A percentile compares a stretch with the other conserved stretches of the same genome.
phyloP scores from a whole-genome alignment of 306 rosid species.

The Castanopsis chinensis region DNA sequence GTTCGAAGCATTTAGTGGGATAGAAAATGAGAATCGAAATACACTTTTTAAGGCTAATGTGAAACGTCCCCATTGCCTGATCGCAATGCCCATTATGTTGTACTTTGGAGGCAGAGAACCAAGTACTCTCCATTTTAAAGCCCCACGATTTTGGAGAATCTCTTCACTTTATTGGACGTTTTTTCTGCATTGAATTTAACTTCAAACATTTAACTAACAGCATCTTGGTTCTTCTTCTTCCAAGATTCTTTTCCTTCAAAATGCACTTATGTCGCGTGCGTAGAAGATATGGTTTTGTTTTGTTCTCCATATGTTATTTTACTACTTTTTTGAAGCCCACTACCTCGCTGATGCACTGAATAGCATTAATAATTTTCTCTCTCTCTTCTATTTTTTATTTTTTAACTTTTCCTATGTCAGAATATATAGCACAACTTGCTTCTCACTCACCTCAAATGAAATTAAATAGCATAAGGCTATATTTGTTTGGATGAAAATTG shows the following conservation, averaged over 20 bases:
- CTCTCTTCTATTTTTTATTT: too few species aligned
- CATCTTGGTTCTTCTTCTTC: conserved; percentile 12
- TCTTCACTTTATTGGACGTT: conserved; percentile 7
- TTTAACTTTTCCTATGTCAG: too few species aligned
- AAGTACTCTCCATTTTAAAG: conserved; percentile 10
- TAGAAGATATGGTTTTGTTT: conserved; percentile 1
- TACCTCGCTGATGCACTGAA: neutral
- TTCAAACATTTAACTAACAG: conserved; percentile 10
- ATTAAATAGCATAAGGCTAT: too few species aligned
- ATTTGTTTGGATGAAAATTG: too few species aligned
- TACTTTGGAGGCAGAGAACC: conserved; percentile 16
- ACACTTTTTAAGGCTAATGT: conserved; percentile 1
- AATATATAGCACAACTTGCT: too few species aligned
- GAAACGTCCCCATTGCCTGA: conserved; percentile 10
- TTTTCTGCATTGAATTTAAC: neutral
- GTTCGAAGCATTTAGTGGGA: conserved; percentile 14
- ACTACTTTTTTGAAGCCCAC: conserved; percentile 1
- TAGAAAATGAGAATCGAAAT: conserved; percentile 21
- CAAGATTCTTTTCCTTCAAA: conserved; percentile 24
- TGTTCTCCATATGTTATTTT: neutral
- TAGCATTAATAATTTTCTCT: too few species aligned
- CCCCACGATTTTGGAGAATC: conserved; percentile 33
- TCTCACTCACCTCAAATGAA: too few species aligned
- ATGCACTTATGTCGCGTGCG: neutral
- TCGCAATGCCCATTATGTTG: conserved; percentile 19